phyloP scores from a whole-genome alignment of 108 stramenopile genomes.

The Stephanodiscus minutulus region DNA sequence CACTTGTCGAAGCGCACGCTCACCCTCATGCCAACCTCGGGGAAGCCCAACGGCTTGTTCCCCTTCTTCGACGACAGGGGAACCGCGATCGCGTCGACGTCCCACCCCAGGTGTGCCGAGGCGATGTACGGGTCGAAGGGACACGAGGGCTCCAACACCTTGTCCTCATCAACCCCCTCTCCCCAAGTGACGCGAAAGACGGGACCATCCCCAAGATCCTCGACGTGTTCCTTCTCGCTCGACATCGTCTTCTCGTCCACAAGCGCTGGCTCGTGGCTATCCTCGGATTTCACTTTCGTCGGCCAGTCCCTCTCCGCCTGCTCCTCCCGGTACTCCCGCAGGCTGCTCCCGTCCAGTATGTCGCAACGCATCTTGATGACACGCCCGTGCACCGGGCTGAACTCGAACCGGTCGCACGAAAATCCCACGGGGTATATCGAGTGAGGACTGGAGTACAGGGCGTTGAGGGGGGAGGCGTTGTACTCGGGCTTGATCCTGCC shows the following conservation, averaged over 20 bases:
- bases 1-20: constrained; percentile 68
- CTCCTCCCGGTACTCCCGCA: constrained; percentile 28
- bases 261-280: constrained; percentile 14
- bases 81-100: constrained; percentile 30
- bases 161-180: constrained; percentile 78
- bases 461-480: constrained; percentile 11
- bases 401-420: constrained; percentile 83
- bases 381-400: constrained; percentile 78
- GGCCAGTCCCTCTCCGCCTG: neutral
- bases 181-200: constrained; percentile 87
- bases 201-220: constrained; percentile 57
- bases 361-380: constrained; percentile 78
- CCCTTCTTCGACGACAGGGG: constrained; percentile 34
- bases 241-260: constrained; percentile 14
- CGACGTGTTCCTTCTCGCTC: constrained; percentile 7
- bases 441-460: constrained; percentile 55
- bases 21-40: constrained; percentile 73
- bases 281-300: neutral
- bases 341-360: constrained; percentile 69
- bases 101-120: constrained; percentile 48
- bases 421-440: constrained; percentile 80
- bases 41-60: constrained; percentile 23
- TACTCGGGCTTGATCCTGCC: constrained; percentile 60
- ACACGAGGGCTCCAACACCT: constrained; percentile 41
- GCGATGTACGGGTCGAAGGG: constrained; percentile 65